Percentiles rank a stretch among this genome's conserved stretches.
phyloP scores from a whole-genome alignment of 306 rosid species.

The Cajanus cajan region DNA sequence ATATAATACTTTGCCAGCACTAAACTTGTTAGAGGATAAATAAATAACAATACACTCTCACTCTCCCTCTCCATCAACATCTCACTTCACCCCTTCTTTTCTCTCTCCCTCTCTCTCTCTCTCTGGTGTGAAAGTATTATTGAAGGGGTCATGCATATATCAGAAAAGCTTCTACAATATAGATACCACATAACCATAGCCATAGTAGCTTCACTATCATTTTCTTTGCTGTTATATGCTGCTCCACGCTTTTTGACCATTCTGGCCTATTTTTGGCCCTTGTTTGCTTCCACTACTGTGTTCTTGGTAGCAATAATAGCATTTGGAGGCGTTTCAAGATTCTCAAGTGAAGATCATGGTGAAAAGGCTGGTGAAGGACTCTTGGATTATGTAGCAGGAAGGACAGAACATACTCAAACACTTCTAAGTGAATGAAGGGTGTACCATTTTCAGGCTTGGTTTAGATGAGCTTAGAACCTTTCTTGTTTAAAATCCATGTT shows the following conservation, averaged over 20 bases:
- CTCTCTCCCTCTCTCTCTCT: not conserved
- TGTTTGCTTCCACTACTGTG: constrained; percentile 73
- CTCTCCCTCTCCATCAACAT: constrained; percentile 28
- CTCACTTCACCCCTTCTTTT: not conserved
- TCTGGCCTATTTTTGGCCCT: constrained; percentile 80
- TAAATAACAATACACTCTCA: not conserved
- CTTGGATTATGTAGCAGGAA: constrained; percentile 68
- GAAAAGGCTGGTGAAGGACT: constrained; percentile 66
- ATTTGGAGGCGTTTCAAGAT: constrained; percentile 63
- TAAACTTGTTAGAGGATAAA: not conserved
- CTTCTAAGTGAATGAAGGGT: constrained; percentile 19
- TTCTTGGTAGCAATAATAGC: constrained; percentile 54
- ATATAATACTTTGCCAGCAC: constrained; percentile 22
- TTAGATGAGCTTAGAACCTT: constrained; percentile 19
- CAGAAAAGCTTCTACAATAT: constrained; percentile 59
- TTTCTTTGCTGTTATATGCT: constrained; percentile 53
- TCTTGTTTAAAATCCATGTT: constrained; percentile 20
- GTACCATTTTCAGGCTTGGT: constrained; percentile 22
- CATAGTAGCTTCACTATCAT: constrained; percentile 38
- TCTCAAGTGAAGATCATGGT: constrained; percentile 51
- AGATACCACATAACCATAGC: constrained; percentile 56
- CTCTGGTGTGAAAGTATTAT: not conserved
- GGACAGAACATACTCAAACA: constrained; percentile 33
- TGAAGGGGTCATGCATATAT: constrained; percentile 48
- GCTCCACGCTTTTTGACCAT: constrained; percentile 60